Base-by-base conservation (phyloP, 441 rosid species). In the Macaranga tanarius region DNA sequence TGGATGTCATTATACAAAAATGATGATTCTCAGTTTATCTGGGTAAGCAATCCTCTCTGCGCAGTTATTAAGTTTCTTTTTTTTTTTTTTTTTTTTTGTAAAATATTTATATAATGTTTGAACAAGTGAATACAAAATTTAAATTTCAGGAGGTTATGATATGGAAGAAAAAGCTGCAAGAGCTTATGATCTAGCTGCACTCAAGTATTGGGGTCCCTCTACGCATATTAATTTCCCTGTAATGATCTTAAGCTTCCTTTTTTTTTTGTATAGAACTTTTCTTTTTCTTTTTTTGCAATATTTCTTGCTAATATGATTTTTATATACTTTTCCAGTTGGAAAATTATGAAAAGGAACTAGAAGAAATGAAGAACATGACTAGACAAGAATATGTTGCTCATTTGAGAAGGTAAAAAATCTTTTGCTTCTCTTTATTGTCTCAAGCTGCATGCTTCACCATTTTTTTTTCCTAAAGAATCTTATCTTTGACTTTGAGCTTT, bases 161-260 rank as follows among this genome's bases (percentile, higher is more conserved):
- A 88, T 92, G 98, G 98, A 93, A 82, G 98, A 93, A 79, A 93
- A 92, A 89, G 98, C 98, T 81, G 99, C 97, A 65, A 85, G 97
- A 83, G 93, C 99, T 48, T 95, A 95, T 85, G 99, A 95, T 84
- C 89, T 87, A 60, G 99, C 99, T 75, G 98, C 99, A 75, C 97
- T 92, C 76, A 95, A 95, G 90, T 95, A 95, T 81, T 95, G 99
- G 99, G 99, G 99, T 60, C 96, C 98, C 78, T 89, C 98, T 25
- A 90, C 99, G 17, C 98, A 92, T 75, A 95, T 92, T 72, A 95
- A 95, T 84, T 95, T 91, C 79, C 88, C 96, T 48, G 97, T 95
- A 89, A 74, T 71, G 65, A 71, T 67, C 71, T 67, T 54, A 11
- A 23, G 34, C 54, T 9, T 70, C 68, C 45, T 67, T 62, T 28